Evolutionary conservation across 306 rosid genomes (phyloP).

Genomic region (Cyamopsis tetragonoloba): DNA sequence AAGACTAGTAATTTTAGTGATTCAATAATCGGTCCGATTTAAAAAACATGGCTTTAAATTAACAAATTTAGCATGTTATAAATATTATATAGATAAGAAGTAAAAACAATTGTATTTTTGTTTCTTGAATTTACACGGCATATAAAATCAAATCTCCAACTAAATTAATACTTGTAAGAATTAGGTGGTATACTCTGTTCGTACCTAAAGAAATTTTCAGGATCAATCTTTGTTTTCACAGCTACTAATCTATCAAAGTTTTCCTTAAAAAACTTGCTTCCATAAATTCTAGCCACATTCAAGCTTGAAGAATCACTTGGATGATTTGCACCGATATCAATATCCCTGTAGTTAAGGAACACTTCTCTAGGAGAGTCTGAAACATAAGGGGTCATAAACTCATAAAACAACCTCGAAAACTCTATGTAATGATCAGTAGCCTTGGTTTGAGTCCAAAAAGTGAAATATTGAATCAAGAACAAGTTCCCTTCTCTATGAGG

Average conservation of each 20-base stretch:
- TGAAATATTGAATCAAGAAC: slow-evolving; percentile 14
- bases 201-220: slow-evolving; percentile 18
- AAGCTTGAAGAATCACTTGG: not conserved
- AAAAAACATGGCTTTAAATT: no score
- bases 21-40: no score
- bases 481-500: slow-evolving; percentile 44
- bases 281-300: not conserved
- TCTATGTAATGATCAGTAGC: not conserved
- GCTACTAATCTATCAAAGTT: slow-evolving; percentile 20
- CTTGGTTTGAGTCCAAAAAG: not conserved
- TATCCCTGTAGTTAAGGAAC: slow-evolving; percentile 32
- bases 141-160: no score
- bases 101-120: not conserved
- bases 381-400: slow-evolving; percentile 21
- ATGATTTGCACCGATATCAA: slow-evolving; percentile 32
- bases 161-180: no score
- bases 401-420: not conserved
- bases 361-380: slow-evolving; percentile 24
- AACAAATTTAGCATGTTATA: no score
- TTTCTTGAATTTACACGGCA: not conserved
- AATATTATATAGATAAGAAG: no score
- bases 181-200: slow-evolving; percentile 34
- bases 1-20: no score
- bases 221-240: slow-evolving; percentile 25
- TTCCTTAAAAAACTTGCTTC: not conserved